These are phyloP conservation scores for Botryotinia calthae DNA, from an alignment of 2,329 filamentous ascomycete genomes.

Conservation along the genomic window DNA sequence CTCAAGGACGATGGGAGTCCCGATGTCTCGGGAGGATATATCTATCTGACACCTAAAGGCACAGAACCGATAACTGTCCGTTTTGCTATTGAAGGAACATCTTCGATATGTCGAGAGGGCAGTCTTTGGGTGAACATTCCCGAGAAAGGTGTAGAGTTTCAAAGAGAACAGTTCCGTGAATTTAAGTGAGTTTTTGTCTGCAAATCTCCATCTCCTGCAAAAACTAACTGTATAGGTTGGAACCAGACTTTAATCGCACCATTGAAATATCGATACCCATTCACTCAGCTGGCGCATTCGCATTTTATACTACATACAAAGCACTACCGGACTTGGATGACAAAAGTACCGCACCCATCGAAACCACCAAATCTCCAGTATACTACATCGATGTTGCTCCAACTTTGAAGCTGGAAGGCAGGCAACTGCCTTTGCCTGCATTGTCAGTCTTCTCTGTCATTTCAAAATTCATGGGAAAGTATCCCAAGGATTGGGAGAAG, in stretches of 20 bases:
- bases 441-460: slow-evolving; percentile 91
- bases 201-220: neutral
- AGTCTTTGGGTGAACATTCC: slow-evolving; percentile 98
- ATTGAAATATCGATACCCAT: slow-evolving; percentile 90
- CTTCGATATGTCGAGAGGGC: slow-evolving; percentile 90
- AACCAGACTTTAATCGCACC: slow-evolving; percentile 87
- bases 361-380: slow-evolving; percentile 66
- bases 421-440: slow-evolving; percentile 76
- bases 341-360: slow-evolving; percentile 45
- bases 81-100: slow-evolving; percentile 90
- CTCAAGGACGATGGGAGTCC: slow-evolving; percentile 93
- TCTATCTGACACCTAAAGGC: slow-evolving; percentile 78
- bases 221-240: slow-evolving; percentile 56
- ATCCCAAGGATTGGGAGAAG: slow-evolving; percentile 84
- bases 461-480: slow-evolving; percentile 97
- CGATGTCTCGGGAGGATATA: slow-evolving; percentile 82
- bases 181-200: slow-evolving; percentile 67
- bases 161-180: slow-evolving; percentile 76
- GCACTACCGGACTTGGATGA: slow-evolving; percentile 72
- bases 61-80: slow-evolving; percentile 75
- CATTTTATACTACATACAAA: slow-evolving; percentile 90
- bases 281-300: slow-evolving; percentile 78
- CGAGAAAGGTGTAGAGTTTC: slow-evolving; percentile 69
- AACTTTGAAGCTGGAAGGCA: slow-evolving; percentile 68
- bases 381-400: slow-evolving; percentile 97